Evolutionary conservation across 257 asterid genomes (phyloP), one percentile per base, ranked within the genome.

Genomic region (Fraxinus anomala): DNA sequence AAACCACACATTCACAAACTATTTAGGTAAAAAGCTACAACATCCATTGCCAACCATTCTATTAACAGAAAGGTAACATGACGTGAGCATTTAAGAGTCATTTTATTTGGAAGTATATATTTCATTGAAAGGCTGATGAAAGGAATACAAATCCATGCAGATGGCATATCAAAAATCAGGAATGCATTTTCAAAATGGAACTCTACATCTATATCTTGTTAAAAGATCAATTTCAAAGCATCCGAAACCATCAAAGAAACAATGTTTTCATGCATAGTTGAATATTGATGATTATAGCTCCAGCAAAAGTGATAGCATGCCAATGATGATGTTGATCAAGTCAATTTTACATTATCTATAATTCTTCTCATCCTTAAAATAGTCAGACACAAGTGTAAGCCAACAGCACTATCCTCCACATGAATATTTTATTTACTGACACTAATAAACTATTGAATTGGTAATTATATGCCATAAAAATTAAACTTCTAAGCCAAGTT

Each of bases 131-230:
- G 44, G 77, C 37, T 34, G 56, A 4, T 10, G 76, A 73, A 73
- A 74, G 33, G 73, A 44, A 78, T 73, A 73, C 51, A 68, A 78
- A 79, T 70, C 51, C 72, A 28, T 31, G 61, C 6, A 9, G 68
- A 24, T 21, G 31, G 31, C 68, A 7, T 1, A 23, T 23, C 17
- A 61, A 24, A n/a, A 61, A 61, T 21, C 33, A 61, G 1, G 54
- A 75, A 63, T 54, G 66, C 31, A 24, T 76, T 49, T 65, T 74
- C 39, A 79, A 56, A 44, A 77, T 44, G 33, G 28, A 74, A 81
- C 65, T 73, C 31, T 51, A 11, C 3, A 24, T 69, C 30, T 21
- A 42, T 19, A 66, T 70, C 82, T 39, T 14, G 73, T 74, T 73
- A 76, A 26, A 5, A 36, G 19, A 51, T 54, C 8, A 69, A 67